A percentile compares a stretch with the other conserved stretches of the same genome.
These are phyloP conservation scores for Hemileia vastatrix DNA, from an alignment of 1,284 basidiomycete species.

Conservation along the genomic window DNA sequence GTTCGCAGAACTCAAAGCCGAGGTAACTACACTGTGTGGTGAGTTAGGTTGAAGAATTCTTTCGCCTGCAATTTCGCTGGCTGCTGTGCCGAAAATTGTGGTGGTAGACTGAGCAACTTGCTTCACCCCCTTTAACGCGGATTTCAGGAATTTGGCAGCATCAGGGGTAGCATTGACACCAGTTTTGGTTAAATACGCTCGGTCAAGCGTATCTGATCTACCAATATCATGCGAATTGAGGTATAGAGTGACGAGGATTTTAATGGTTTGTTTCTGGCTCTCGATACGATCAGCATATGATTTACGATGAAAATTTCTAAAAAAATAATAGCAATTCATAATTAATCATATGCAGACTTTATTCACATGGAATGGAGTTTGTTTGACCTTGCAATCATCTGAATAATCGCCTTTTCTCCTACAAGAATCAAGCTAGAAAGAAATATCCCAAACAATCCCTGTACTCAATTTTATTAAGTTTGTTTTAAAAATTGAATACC, in stretches of 20 bases:
- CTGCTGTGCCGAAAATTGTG: constrained; percentile 45
- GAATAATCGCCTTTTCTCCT: constrained; percentile 75
- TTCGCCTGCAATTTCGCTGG: constrained; percentile 49
- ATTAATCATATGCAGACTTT: constrained; percentile 14
- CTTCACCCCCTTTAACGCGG: constrained; percentile 61
- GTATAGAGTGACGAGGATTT: constrained; percentile 65
- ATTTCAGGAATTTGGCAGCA: constrained; percentile 59
- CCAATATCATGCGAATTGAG: constrained; percentile 53
- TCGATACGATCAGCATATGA: constrained; percentile 73
- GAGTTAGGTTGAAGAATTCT: constrained; percentile 79
- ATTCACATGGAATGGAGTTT: background rate
- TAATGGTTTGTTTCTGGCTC: constrained; percentile 71
- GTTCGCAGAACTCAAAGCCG: constrained; percentile 65
- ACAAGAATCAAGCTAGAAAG: constrained; percentile 63
- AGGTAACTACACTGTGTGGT: constrained; percentile 68
- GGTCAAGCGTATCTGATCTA: constrained; percentile 57
- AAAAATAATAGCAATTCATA: background rate
- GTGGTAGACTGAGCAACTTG: constrained; percentile 68
- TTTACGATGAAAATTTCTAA: constrained; percentile 66
- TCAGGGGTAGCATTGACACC: constrained; percentile 49
- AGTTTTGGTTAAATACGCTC: constrained; percentile 43
- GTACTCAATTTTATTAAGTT: constrained; percentile 39
- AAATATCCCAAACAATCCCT: constrained; percentile 60
- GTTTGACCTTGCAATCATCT: constrained; percentile 58
- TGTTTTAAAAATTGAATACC: constrained; percentile 28